A percentile compares a stretch with the other conserved stretches of the same genome.
Evolutionary conservation across 805 yeast genomes (phyloP).

Genomic region (Candida chilensis): DNA sequence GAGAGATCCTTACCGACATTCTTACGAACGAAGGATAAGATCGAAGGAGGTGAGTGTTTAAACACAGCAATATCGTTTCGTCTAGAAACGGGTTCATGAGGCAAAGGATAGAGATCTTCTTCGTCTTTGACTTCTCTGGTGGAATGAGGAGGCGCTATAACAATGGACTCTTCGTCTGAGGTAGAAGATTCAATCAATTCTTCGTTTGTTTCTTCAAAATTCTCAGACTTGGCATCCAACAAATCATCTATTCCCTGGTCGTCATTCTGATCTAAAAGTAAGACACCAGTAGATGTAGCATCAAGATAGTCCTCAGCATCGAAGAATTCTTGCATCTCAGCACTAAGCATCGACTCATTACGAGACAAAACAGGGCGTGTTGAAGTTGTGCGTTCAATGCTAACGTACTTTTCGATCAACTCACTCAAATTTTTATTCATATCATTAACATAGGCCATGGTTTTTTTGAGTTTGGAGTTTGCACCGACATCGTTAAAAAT

Average conservation of each 20-base stretch:
- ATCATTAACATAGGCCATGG: background rate
- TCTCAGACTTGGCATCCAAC: conserved; percentile 11
- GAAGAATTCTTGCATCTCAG: conserved; percentile 45
- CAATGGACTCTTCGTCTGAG: conserved; percentile 12
- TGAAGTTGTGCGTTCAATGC: no score
- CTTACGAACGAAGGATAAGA: conserved; percentile 72
- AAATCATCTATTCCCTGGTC: conserved; percentile 7
- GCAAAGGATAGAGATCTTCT: conserved; percentile 59
- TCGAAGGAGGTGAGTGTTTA: conserved; percentile 68
- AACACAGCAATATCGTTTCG: conserved; percentile 52
- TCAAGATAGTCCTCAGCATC: conserved; percentile 67
- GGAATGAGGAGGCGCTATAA: conserved; percentile 10
- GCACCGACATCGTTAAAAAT: no score
- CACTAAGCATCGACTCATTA: no score
- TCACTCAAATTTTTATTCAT: background rate
- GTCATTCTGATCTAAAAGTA: conserved; percentile 36
- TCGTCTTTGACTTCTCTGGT: conserved; percentile 2
- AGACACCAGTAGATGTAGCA: conserved; percentile 39
- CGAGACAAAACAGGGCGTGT: no score
- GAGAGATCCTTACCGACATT: conserved; percentile 89
- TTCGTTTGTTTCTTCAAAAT: conserved; percentile 5
- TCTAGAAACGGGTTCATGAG: conserved; percentile 36
- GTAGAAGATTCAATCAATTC: conserved; percentile 3
- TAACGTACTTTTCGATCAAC: background rate
- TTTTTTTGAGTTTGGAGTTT: background rate